Conservation (phyloP, 106 monocot species). For the Platanthera zijinensis region DNA sequence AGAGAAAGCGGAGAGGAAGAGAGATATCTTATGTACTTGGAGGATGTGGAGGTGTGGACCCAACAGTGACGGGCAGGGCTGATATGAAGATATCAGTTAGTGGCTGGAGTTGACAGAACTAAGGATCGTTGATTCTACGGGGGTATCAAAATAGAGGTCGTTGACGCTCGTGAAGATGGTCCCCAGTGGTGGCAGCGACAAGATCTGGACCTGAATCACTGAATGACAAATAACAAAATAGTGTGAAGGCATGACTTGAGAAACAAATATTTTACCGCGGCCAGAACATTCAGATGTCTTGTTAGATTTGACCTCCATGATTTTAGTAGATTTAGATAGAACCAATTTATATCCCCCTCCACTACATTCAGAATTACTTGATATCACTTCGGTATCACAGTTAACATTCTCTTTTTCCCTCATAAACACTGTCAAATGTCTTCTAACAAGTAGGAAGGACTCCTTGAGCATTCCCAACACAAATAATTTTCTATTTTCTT, state of each 20-base stretch:
- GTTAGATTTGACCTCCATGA: background rate
- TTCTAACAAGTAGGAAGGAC: slow-evolving; percentile 39
- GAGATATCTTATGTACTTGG: too few species aligned
- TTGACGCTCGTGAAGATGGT: too few species aligned
- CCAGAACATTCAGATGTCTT: slow-evolving; percentile 6
- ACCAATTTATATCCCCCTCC: background rate
- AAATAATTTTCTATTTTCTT: slow-evolving; percentile 42
- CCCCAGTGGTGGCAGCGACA: too few species aligned
- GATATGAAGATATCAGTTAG: too few species aligned
- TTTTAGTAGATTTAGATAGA: slow-evolving; percentile 8
- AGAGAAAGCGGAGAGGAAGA: too few species aligned
- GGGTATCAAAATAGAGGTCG: too few species aligned
- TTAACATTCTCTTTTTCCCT: background rate
- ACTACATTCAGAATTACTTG: background rate
- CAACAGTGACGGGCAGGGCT: too few species aligned
- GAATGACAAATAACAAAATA: too few species aligned
- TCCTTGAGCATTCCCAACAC: slow-evolving; percentile 59
- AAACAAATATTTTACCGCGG: slow-evolving; percentile 40
- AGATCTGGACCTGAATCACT: too few species aligned
- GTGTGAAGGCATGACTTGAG: slow-evolving; percentile 67
- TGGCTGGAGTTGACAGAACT: too few species aligned
- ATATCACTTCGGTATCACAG: background rate
- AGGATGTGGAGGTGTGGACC: too few species aligned
- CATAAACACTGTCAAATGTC: slow-evolving; percentile 25
- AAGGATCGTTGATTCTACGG: too few species aligned